Evolutionary conservation across 768 basidiomycete genomes (phyloP).

Genomic region (Xerocomus spinulosus): DNA sequence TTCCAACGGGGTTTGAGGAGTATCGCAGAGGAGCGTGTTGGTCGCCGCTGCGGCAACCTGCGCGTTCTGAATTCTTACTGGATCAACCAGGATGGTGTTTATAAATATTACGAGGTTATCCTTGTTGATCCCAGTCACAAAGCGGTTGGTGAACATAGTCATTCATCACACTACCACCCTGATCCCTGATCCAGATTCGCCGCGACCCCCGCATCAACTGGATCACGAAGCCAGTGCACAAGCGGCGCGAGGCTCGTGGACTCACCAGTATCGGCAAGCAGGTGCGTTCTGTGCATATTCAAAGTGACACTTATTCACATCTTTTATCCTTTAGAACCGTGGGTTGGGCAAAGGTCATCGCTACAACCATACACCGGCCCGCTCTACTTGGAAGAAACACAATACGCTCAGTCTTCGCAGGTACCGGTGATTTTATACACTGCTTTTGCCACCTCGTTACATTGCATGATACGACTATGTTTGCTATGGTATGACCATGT

Average conservation of each 20-base stretch:
- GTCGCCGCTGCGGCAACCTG: constrained; percentile 91
- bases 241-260: constrained; percentile 95
- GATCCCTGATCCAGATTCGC: constrained; percentile 58
- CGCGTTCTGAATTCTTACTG: constrained; percentile 98
- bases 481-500: constrained; percentile 20
- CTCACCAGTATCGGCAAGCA: constrained; percentile 96
- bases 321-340: constrained; percentile 63
- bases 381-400: constrained; percentile 96
- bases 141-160: constrained; percentile 54
- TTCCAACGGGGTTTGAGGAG: constrained; percentile 90
- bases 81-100: constrained; percentile 98
- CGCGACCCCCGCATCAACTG: constrained; percentile 98
- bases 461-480: constrained; percentile 25
- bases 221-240: constrained; percentile 98
- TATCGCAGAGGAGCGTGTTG: constrained; percentile 97
- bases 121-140: constrained; percentile 95
- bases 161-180: constrained; percentile 4
- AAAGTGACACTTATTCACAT: background rate
- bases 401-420: constrained; percentile 93
- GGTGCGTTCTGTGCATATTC: constrained; percentile 39
- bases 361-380: constrained; percentile 88
- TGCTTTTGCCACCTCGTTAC: constrained; percentile 1
- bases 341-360: constrained; percentile 94
- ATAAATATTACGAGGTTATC: constrained; percentile 99
- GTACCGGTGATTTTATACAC: constrained; percentile 56